Base-by-base conservation (phyloP, 306 rosid genomes). In the Pyrus communis region DNA sequence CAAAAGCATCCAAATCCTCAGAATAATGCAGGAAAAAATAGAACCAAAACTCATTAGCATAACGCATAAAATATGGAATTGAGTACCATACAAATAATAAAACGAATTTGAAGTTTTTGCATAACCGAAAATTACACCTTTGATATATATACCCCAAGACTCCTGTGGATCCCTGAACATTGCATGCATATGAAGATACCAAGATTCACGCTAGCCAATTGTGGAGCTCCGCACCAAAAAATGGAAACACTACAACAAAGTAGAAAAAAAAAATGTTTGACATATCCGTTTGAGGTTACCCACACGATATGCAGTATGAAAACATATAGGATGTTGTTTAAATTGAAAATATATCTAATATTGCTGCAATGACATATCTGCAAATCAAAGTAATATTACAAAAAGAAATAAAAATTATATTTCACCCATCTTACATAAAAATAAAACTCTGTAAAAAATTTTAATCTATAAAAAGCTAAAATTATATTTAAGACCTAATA, bases 131-230 rank as follows among this genome's bases (percentile, higher is more conserved):
- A 54, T 54, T 18, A 10, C 35, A 90, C 94, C 98, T 90, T 93
- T 76, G 98, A 89, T 82, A 93, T 93, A 81, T 93, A 94, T 65
- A 28, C 98, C 51, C 98, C 98, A 65, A 93, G 87, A 85, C 98
- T 93, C 83, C 98, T 90, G 80, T 93, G 98, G 67, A 91, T 83
- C 79, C 98, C 98, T 28, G 98, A 93, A 77, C 98, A 93, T 49
- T 93, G 96, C 96, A 93, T 93, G 85, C 98, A 93, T 78, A 93
- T 85, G 80, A 93, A 93, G 87, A 93, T 90, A 73, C 98, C 98
- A 67, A 93, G 86, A 73, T 93, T 93, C 72, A 93, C 94, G 45
- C 98, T 93, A 66, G 98, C 98, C 98, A 96, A 93, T 89, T 94
- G 80, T 49, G 98, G 98, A 71, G 88, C 98, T 80, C 98, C 90